Percentiles rank a stretch among this genome's conserved stretches.
These are phyloP conservation scores for Trametes punicea DNA, from an alignment of 768 basidiomycete genomes.

Conservation along the genomic window DNA sequence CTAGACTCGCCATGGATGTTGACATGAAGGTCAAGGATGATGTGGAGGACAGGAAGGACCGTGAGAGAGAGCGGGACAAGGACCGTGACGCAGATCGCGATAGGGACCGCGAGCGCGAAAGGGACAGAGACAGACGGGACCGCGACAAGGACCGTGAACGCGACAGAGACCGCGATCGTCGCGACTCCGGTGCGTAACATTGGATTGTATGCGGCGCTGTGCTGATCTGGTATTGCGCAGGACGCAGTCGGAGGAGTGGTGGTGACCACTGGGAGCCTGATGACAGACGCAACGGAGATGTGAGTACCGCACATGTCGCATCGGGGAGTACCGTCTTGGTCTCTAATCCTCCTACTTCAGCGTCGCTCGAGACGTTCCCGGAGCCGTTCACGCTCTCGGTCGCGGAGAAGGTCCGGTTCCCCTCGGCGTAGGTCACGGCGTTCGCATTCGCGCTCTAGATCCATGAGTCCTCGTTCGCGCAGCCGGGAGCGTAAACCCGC, in stretches of 20 bases:
- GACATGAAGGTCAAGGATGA: conserved; percentile 82
- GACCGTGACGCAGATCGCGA: conserved; percentile 45
- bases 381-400: conserved; percentile 13
- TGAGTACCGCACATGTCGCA: conserved; percentile 35
- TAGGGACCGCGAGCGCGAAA: conserved; percentile 31
- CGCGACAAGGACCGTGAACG: conserved; percentile 25
- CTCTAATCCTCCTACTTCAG: conserved; percentile 8
- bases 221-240: conserved; percentile 32
- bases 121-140: conserved; percentile 35
- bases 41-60: conserved; percentile 55
- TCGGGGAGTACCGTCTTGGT: conserved; percentile 5
- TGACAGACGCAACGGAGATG: conserved; percentile 70
- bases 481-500: conserved; percentile 56
- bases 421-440: conserved; percentile 60
- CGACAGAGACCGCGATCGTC: conserved; percentile 46
- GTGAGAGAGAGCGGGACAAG: conserved; percentile 44
- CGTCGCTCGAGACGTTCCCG: conserved; percentile 44
- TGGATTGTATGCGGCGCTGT: conserved; percentile 2
- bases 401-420: conserved; percentile 58
- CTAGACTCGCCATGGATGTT: conserved; percentile 55
- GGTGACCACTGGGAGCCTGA: conserved; percentile 85
- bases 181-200: conserved; percentile 52
- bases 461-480: conserved; percentile 53
- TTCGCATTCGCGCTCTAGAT: conserved; percentile 46
- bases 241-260: conserved; percentile 40